These are phyloP conservation scores for Chlamydomonas incerta DNA, from an alignment of 139 green algal genomes.

Conservation along the genomic window DNA sequence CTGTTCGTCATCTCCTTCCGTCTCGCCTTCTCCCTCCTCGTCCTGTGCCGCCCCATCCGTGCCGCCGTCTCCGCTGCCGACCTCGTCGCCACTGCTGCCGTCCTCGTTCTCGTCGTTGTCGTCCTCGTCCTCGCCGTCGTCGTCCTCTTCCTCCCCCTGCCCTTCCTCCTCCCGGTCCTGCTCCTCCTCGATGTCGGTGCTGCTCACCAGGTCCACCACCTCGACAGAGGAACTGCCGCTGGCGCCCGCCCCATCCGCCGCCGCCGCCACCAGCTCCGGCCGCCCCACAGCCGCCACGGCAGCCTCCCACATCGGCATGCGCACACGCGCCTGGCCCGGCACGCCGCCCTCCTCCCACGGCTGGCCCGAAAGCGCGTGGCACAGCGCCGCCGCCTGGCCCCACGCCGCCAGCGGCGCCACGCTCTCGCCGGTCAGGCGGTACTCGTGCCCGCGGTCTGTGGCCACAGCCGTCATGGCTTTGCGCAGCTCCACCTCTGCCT, in stretches of 20 bases:
- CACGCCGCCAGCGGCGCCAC: constrained; percentile 5
- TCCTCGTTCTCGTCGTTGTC: too few relatives aligned
- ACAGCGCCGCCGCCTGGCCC: not conserved
- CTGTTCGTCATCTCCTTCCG: too few relatives aligned
- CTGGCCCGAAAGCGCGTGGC: not conserved
- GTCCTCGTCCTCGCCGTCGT: too few relatives aligned
- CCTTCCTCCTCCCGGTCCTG: too few relatives aligned
- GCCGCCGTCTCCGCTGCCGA: too few relatives aligned
- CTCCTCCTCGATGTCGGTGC: not conserved
- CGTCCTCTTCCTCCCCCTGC: too few relatives aligned
- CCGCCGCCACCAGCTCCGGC: not conserved
- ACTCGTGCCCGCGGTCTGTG: not conserved
- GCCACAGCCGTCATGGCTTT: not conserved
- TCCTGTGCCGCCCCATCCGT: too few relatives aligned
- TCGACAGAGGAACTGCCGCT: too few relatives aligned
- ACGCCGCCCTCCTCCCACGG: not conserved
- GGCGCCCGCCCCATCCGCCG: too few relatives aligned
- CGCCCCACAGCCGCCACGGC: not conserved
- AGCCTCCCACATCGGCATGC: not conserved
- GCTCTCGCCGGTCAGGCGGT: not conserved
- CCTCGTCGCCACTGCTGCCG: too few relatives aligned
- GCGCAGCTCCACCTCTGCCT: not conserved
- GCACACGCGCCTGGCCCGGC: not conserved
- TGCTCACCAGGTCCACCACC: not conserved
- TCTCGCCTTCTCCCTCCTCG: too few relatives aligned